Base-by-base conservation (phyloP, 352 stramenopile genomes). In the Globisporangium perplexum region DNA sequence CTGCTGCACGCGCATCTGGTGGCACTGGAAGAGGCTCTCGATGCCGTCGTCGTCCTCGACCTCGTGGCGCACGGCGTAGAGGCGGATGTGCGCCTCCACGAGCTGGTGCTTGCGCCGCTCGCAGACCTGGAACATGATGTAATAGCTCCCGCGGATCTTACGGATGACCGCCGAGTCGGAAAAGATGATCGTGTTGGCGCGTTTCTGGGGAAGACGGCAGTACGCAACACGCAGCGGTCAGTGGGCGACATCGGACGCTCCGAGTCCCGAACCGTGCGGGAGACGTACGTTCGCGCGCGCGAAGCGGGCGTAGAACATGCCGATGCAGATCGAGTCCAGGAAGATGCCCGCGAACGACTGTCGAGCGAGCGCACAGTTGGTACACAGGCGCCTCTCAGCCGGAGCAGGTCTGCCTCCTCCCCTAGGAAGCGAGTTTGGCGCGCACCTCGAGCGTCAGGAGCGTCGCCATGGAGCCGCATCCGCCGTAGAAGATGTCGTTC, bases 81-180 rank as follows among this genome's bases (percentile, higher is more conserved):
- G 53, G 11, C 84, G 82, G 20, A 95, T 77, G 57, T 95, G 84
- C 4, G 82, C 84, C 48, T 95, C 84, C 2, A 90, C 81, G 18
- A 95, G 80, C 55, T 96, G 88, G 50, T 96, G 86, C 53, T 95
- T 95, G 26, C 88, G 79, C 31, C 86, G 72, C 57, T 96, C 88
- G 49, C 88, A 96, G 1, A 90, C 79, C 50, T 96, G 88, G 55
- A 96, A 87, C 86, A 96, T 96, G 47, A 96, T 86, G 73, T 95
- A 96, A 58, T 84, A 95, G 42, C 93, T 72, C 5, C 88, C 88
- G 14, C 87, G 84, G 53, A 96, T 95, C 62, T 88, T 83, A 33
- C 88, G 88, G 66, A 96, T 93, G 26, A 96, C 79, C 2, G 80
- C 86, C 15, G 67, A 75, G 30, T 91, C 83, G 5, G 79, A 84